Evolutionary conservation across 2,329 filamentous ascomycete genomes (phyloP), one percentile per base, ranked within the genome.

Genomic region (Aspergillus pseudotamarii): DNA sequence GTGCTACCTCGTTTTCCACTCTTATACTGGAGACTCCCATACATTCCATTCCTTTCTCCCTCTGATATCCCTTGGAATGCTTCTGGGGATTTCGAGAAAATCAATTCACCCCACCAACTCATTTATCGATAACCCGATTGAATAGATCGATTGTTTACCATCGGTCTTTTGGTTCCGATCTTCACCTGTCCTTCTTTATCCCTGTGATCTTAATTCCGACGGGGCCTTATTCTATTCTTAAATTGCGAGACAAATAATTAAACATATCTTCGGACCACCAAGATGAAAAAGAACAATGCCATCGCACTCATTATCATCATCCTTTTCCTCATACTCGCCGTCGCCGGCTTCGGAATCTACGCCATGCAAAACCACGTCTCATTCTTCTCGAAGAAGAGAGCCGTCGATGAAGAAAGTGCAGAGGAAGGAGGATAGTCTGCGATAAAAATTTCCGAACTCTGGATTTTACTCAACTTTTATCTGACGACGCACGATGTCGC

Each of bases 291-390:
- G 63, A 84, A 84, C 72, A 76, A 82, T 69, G 75, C 80, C 68
- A 81, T 84, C 65, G 82, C 81, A 16, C 78, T 84, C 62, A 84
- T 84, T 69, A 77, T 84, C 66, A 82, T 84, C 67, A 65, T 81
- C 51, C 75, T 84, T 60, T 83, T 83, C 69, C 64, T 84, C 57
- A 63, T 83, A 54, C 77, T 84, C 45, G 79, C 78, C 23, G 63
- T 80, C 30, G 76, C 78, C 46, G 80, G 78, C 5, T 80, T 76
- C 58, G 69, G 69, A 11, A 77, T 78, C 66, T 79, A 71, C 59
- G 72, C 74, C 6, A 69, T 75, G 58, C 70, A 76, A 58, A 72
- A 78, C 63, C 73, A 73, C 34, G 67, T 76, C 30, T 66, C 69
- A 0, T 69, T 77, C 63, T 78, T 77, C 63, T 68, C 67, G 2